A percentile compares a stretch with the other conserved stretches of the same genome.
phyloP scores from a whole-genome alignment of 2,329 filamentous ascomycete genomes.

The Teratosphaeria pseudoeucalypti region DNA sequence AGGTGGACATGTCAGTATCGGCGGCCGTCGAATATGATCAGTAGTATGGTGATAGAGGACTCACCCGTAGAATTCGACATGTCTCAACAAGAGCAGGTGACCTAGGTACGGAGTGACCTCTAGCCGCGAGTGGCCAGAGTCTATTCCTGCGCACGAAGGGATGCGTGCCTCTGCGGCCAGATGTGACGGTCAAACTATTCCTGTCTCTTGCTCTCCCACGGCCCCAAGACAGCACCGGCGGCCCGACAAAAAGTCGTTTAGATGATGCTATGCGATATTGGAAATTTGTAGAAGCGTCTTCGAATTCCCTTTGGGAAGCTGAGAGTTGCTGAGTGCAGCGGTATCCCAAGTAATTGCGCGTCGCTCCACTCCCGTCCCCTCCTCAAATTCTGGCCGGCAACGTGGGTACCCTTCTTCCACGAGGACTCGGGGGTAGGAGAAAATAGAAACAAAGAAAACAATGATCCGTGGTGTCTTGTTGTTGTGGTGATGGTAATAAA shows the following conservation, averaged over 20 bases:
- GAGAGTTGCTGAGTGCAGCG: not conserved
- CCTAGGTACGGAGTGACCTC: not conserved
- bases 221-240: not conserved
- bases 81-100: not conserved
- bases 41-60: not conserved
- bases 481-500: too few relatives aligned
- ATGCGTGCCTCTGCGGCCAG: not conserved
- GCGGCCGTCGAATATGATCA: not conserved
- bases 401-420: not conserved
- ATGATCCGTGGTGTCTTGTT: not conserved
- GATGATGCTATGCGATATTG: not conserved
- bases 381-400: not conserved
- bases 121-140: not conserved
- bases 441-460: not conserved
- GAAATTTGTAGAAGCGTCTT: not conserved
- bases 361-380: not conserved
- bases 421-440: not conserved
- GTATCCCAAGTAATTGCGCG: not conserved
- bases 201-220: not conserved
- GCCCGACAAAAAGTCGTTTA: not conserved
- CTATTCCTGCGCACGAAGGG: not conserved
- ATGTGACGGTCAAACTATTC: not conserved
- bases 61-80: slow-evolving; percentile 5
- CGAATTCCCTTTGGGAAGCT: not conserved
- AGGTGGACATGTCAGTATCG: not conserved